Evolutionary conservation across 169 alveolate genomes (phyloP).

Genomic region (Plasmodium fragile): DNA sequence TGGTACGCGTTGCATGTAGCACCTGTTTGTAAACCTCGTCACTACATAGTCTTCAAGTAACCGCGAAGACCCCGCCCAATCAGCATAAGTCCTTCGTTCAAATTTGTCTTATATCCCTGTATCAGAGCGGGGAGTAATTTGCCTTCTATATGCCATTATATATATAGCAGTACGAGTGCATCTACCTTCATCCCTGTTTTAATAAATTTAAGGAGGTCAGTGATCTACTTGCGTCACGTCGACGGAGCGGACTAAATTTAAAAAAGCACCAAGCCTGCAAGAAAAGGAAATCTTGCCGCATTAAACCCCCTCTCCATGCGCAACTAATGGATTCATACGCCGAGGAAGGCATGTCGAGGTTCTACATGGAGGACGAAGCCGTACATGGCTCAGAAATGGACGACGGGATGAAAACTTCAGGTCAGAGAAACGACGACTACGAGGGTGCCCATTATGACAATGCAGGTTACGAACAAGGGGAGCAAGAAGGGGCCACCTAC

Average conservation of each 20-base stretch:
- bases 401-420: not conserved
- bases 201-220: not conserved
- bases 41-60: not conserved
- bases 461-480: not conserved
- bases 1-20: not conserved
- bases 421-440: not conserved
- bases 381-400: not conserved
- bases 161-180: not conserved
- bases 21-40: not conserved
- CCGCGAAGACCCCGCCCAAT: not conserved
- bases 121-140: not conserved
- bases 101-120: not conserved
- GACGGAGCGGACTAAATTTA: not conserved
- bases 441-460: not conserved
- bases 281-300: not conserved
- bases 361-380: not conserved
- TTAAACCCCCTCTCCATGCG: not conserved
- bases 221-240: not conserved
- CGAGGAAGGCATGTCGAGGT: not conserved
- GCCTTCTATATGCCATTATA: not conserved
- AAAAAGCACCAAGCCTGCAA: not conserved
- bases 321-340: not conserved
- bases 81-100: not conserved
- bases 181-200: not conserved
- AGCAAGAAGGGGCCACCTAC: not conserved